phyloP scores from a whole-genome alignment of 2,329 filamentous ascomycete species.

The Pyrenochaeta sp. region DNA sequence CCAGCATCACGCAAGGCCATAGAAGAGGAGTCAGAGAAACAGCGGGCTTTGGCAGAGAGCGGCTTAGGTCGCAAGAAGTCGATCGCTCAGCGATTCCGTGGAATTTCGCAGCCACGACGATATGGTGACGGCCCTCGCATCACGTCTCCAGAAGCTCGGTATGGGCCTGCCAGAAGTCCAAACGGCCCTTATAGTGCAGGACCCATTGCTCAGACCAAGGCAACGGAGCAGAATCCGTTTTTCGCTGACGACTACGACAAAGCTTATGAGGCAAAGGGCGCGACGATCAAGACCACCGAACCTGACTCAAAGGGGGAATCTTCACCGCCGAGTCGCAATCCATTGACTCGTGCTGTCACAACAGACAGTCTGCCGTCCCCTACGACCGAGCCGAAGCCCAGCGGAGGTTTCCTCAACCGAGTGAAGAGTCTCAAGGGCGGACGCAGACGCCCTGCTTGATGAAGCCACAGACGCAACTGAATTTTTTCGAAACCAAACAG shows the following conservation, averaged over 20 bases:
- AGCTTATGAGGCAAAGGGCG: slow-evolving; percentile 71
- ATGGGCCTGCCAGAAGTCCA: slow-evolving; percentile 38
- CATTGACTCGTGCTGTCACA: slow-evolving; percentile 42
- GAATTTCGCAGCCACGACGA: slow-evolving; percentile 77
- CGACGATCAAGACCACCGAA: slow-evolving; percentile 63
- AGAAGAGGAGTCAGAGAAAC: slow-evolving; percentile 74
- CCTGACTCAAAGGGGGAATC: slow-evolving; percentile 27
- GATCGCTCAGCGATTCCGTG: slow-evolving; percentile 87
- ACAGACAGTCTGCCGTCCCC: slow-evolving; percentile 41
- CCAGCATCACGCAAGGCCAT: slow-evolving; percentile 85
- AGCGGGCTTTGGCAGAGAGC: slow-evolving; percentile 50
- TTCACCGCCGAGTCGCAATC: slow-evolving; percentile 42
- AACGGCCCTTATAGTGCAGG: slow-evolving; percentile 50
- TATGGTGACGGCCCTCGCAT: slow-evolving; percentile 55
- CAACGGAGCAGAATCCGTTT: slow-evolving; percentile 74
- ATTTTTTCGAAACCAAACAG: too few relatives aligned
- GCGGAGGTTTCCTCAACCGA: slow-evolving; percentile 45
- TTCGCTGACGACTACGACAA: slow-evolving; percentile 77
- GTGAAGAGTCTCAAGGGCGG: slow-evolving; percentile 52
- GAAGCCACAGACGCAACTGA: neutral
- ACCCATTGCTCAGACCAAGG: slow-evolving; percentile 46
- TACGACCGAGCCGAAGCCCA: slow-evolving; percentile 33
- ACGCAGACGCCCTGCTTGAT: slow-evolving; percentile 42
- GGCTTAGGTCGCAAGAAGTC: slow-evolving; percentile 90
- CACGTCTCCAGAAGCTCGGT: slow-evolving; percentile 64